These are phyloP conservation scores for Calonectria hawksworthii DNA, from an alignment of 2,329 filamentous ascomycete species.

Conservation along the genomic window DNA sequence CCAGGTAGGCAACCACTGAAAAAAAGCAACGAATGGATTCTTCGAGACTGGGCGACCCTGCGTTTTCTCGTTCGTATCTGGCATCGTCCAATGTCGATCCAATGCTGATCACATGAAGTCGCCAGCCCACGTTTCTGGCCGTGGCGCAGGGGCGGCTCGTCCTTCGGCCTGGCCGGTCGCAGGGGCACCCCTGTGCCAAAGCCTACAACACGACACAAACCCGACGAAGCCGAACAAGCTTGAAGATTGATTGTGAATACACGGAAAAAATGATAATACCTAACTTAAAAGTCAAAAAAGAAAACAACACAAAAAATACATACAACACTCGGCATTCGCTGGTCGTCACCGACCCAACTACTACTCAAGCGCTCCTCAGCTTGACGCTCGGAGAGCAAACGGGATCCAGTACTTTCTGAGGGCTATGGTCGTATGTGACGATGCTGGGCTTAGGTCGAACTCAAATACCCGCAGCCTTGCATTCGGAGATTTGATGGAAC, in stretches of 20 bases:
- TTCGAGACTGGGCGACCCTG: neutral
- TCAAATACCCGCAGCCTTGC: constrained; percentile 3
- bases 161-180: neutral
- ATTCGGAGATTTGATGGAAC: constrained; percentile 5
- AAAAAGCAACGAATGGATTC: neutral
- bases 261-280: too few species aligned
- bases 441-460: neutral
- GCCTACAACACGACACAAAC: neutral
- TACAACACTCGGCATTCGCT: constrained; percentile 9
- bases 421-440: constrained; percentile 1
- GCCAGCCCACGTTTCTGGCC: neutral
- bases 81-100: neutral
- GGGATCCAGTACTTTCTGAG: constrained; percentile 4
- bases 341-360: constrained; percentile 2
- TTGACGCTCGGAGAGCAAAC: neutral
- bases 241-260: neutral
- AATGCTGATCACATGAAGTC: constrained; percentile 4
- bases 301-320: neutral
- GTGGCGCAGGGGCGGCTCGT: neutral
- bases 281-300: neutral
- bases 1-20: neutral
- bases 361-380: constrained; percentile 4
- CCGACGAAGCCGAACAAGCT: neutral
- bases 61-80: neutral
- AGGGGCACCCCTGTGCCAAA: neutral